Evolutionary conservation across 2,329 filamentous ascomycete species (phyloP).

Genomic region (Botryotinia calthae): DNA sequence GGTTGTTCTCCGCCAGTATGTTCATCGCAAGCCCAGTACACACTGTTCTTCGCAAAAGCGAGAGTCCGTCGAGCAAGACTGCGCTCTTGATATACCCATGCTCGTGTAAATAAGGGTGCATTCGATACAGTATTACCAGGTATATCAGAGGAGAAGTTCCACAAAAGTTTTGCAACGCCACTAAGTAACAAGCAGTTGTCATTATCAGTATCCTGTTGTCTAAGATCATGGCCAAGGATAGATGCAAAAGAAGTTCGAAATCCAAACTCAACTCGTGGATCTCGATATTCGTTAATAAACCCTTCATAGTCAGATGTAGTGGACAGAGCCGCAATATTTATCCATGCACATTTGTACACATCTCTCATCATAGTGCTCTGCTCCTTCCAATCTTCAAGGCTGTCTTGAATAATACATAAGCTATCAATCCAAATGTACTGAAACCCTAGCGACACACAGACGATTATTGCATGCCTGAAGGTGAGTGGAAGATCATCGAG

Average conservation of each 20-base stretch:
- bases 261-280: not conserved
- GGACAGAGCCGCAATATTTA: not conserved
- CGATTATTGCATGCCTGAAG: not conserved
- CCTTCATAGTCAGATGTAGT: not conserved
- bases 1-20: not conserved
- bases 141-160: not conserved
- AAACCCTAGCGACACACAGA: not conserved
- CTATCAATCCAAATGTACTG: slow-evolving; percentile 9
- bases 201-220: not conserved
- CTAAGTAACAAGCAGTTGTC: not conserved
- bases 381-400: slow-evolving; percentile 23
- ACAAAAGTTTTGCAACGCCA: not conserved
- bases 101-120: not conserved
- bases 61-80: not conserved
- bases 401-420: slow-evolving; percentile 11
- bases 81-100: not conserved
- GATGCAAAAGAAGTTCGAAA: not conserved
- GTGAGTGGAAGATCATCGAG: slow-evolving; percentile 3
- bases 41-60: not conserved
- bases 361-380: slow-evolving; percentile 25
- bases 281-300: not conserved
- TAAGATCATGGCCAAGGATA: not conserved
- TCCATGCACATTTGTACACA: slow-evolving; percentile 21
- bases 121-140: not conserved
- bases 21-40: not conserved